These are phyloP conservation scores for Skeletonema costatum DNA, from an alignment of 108 stramenopile genomes.

Conservation along the genomic window DNA sequence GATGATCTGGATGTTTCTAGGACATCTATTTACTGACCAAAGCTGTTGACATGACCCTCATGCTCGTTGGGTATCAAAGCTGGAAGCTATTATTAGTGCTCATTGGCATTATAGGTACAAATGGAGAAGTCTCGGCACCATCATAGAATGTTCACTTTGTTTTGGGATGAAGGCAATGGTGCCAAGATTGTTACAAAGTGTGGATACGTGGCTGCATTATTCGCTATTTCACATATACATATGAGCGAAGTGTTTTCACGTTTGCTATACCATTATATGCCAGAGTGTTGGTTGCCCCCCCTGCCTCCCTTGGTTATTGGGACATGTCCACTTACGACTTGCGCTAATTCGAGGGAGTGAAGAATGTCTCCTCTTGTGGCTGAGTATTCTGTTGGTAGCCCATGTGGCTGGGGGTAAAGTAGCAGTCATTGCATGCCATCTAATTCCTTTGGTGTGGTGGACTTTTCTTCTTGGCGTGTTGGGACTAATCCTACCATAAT, in stretches of 20 bases:
- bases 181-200: slow-evolving; percentile 5
- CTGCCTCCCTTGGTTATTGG: slow-evolving; percentile 9
- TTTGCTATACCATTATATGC: slow-evolving; percentile 7
- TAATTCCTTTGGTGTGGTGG: too few species aligned
- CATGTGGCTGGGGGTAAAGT: slow-evolving; percentile 25
- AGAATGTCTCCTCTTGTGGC: slow-evolving; percentile 28
- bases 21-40: slow-evolving; percentile 39
- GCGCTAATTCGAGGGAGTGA: slow-evolving; percentile 22
- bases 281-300: slow-evolving; percentile 29
- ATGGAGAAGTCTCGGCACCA: slow-evolving; percentile 37
- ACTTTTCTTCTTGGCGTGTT: too few species aligned
- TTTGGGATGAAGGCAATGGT: slow-evolving; percentile 19
- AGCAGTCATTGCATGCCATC: too few species aligned
- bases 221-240: slow-evolving; percentile 9
- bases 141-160: slow-evolving; percentile 36
- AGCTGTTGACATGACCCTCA: slow-evolving; percentile 32
- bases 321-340: slow-evolving; percentile 31
- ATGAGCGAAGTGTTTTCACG: slow-evolving; percentile 20
- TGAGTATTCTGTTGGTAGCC: slow-evolving; percentile 36
- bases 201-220: slow-evolving; percentile 12
- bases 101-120: slow-evolving; percentile 36
- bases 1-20: slow-evolving; percentile 38
- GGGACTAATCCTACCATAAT: too few species aligned
- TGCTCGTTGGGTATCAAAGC: slow-evolving; percentile 20
- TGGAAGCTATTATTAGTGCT: slow-evolving; percentile 43